Percentiles rank a stretch among this genome's conserved stretches.
Conservation (phyloP, 306 rosid species). For the Malus orientalis region DNA sequence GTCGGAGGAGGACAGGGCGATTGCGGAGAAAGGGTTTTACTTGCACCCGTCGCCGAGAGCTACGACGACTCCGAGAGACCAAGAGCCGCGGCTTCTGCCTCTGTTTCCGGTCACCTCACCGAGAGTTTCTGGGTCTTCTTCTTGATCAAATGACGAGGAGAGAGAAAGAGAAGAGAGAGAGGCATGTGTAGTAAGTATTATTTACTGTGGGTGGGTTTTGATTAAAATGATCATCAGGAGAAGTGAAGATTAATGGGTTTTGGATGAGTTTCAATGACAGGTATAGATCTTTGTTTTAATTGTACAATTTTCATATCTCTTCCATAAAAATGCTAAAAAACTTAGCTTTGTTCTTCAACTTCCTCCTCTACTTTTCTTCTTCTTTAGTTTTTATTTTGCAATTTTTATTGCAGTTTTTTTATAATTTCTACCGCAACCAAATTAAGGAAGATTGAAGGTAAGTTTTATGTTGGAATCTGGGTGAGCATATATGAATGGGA, state of each 20-base stretch:
- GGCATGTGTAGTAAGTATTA: not conserved
- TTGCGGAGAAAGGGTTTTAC: constrained; percentile 84
- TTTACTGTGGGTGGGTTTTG: not conserved
- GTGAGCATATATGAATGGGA: not conserved
- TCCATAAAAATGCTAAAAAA: constrained; percentile 2
- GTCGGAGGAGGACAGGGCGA: constrained; percentile 80
- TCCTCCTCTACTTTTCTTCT: not conserved
- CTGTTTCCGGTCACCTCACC: constrained; percentile 80
- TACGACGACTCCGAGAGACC: constrained; percentile 52
- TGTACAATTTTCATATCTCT: constrained; percentile 12
- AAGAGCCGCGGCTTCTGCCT: constrained; percentile 70
- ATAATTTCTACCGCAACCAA: not conserved
- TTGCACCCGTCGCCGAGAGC: constrained; percentile 67
- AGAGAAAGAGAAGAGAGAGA: not conserved
- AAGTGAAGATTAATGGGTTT: not conserved
- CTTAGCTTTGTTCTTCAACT: not conserved
- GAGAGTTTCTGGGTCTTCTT: constrained; percentile 59
- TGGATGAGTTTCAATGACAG: constrained; percentile 10
- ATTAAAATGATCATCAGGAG: not conserved
- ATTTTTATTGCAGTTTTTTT: not conserved
- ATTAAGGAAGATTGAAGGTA: not conserved
- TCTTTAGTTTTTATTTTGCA: not conserved
- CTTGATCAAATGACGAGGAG: constrained; percentile 19
- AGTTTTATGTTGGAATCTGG: not conserved
- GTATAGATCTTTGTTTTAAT: not conserved